Evolutionary conservation across 176 grass and related monocot species (phyloP).

Genomic region (Oryza brachyantha): DNA sequence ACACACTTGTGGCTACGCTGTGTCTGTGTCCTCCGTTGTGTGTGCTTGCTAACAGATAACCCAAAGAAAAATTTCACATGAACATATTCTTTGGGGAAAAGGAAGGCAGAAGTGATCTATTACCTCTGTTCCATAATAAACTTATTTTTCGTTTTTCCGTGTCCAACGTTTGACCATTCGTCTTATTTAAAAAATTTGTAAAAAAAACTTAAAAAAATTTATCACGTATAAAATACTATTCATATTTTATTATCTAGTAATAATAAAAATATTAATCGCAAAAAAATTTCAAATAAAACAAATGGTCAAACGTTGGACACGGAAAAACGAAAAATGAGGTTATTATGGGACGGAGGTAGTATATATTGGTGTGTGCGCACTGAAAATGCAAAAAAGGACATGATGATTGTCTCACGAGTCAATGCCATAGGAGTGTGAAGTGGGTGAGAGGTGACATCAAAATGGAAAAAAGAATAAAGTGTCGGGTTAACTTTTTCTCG

Average conservation of each 20-base stretch:
- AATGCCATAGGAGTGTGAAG: neutral
- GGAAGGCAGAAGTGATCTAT: neutral
- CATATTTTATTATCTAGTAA: too few relatives aligned
- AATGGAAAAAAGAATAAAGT: neutral
- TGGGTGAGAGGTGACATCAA: neutral
- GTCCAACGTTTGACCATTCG: too few relatives aligned
- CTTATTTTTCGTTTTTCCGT: too few relatives aligned
- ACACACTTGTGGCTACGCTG: neutral
- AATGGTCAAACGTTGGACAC: too few relatives aligned
- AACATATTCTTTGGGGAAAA: neutral
- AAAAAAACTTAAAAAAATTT: too few relatives aligned
- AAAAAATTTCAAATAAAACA: too few relatives aligned
- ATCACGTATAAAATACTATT: too few relatives aligned
- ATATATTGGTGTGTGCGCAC: neutral
- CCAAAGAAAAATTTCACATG: neutral
- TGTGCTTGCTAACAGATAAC: slow-evolving; percentile 23
- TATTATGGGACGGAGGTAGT: too few relatives aligned
- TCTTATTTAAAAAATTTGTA: too few relatives aligned
- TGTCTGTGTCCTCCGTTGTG: neutral
- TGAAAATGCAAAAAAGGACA: neutral
- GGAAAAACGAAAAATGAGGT: too few relatives aligned
- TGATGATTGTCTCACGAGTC: neutral
- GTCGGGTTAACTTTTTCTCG: neutral
- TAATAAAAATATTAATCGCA: too few relatives aligned
- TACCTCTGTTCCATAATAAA: too few relatives aligned